These are phyloP conservation scores for Hymenochaete sp. DNA, from an alignment of 1,284 basidiomycete species.

Conservation along the genomic window DNA sequence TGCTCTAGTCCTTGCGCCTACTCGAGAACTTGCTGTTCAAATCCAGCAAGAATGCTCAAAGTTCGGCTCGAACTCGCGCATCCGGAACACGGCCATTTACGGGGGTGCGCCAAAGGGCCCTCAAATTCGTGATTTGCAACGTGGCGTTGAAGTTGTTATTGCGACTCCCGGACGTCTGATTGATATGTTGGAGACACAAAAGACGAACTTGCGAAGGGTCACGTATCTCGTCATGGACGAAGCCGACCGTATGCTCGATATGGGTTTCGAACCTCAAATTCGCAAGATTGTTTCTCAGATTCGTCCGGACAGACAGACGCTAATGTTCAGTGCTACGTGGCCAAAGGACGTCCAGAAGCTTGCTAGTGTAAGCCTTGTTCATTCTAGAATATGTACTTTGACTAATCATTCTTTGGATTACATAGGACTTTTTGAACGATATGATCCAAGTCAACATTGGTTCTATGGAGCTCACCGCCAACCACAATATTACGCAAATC, in stretches of 20 bases:
- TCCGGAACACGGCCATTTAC: slow-evolving; percentile 97
- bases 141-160: slow-evolving; percentile 94
- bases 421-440: slow-evolving; percentile 87
- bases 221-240: slow-evolving; percentile 99
- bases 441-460: slow-evolving; percentile 99
- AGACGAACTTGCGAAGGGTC: slow-evolving; percentile 91
- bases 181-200: slow-evolving; percentile 92
- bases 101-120: slow-evolving; percentile 98
- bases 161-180: slow-evolving; percentile 87
- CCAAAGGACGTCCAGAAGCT: slow-evolving; percentile 99
- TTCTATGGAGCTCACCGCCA: slow-evolving; percentile 96
- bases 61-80: slow-evolving; percentile 85
- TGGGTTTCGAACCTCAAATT: slow-evolving; percentile 99
- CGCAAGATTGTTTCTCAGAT: slow-evolving; percentile 97
- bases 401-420: slow-evolving; percentile 3
- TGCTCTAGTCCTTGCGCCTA: slow-evolving; percentile 93
- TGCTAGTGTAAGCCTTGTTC: slow-evolving; percentile 52
- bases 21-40: slow-evolving; percentile 96
- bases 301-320: slow-evolving; percentile 89
- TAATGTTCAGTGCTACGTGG: slow-evolving; percentile 99
- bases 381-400: slow-evolving; percentile 3
- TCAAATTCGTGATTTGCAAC: slow-evolving; percentile 94
- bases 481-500: slow-evolving; percentile 95
- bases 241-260: slow-evolving; percentile 96
- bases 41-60: slow-evolving; percentile 99